phyloP scores from a whole-genome alignment of 164 flowering plant species.

The Vitis rotundifolia region DNA sequence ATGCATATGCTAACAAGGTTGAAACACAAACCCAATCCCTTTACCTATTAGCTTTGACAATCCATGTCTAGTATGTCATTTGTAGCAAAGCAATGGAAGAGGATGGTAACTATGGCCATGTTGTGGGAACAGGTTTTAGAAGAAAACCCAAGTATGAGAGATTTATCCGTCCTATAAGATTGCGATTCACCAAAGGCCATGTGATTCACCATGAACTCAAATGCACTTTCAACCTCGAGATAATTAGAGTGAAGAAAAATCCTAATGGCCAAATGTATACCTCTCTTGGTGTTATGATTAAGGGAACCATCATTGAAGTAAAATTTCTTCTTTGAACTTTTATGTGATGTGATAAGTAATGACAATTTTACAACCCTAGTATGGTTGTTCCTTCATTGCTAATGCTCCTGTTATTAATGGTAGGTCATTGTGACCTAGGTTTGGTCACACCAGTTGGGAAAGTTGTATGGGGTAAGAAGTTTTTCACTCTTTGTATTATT shows the following conservation, averaged over 20 bases:
- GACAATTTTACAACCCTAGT: too few relatives aligned
- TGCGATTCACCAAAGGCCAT: constrained; percentile 93
- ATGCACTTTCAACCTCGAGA: constrained; percentile 93
- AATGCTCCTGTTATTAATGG: constrained; percentile 1
- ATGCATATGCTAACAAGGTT: too few relatives aligned
- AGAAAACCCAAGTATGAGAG: constrained; percentile 97
- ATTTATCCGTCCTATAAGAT: constrained; percentile 83
- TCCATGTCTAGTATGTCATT: not conserved
- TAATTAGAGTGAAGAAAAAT: constrained; percentile 93
- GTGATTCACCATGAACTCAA: constrained; percentile 97
- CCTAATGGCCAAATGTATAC: constrained; percentile 97
- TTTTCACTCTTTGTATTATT: not conserved
- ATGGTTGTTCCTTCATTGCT: not conserved
- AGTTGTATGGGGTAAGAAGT: constrained; percentile 87
- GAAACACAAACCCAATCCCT: not conserved
- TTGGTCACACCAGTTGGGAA: constrained; percentile 97
- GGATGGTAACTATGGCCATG: constrained; percentile 95
- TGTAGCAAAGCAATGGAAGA: constrained; percentile 98
- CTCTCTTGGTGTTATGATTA: constrained; percentile 92
- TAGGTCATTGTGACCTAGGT: constrained; percentile 94
- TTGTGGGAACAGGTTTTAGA: constrained; percentile 90
- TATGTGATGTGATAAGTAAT: not conserved
- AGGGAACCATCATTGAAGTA: constrained; percentile 96
- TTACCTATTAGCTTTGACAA: not conserved
- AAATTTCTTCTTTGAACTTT: not conserved